Percentiles rank a stretch among this genome's conserved stretches.
These are phyloP conservation scores for Leptodermis oblonga DNA, from an alignment of 257 asterid species.

Conservation along the genomic window DNA sequence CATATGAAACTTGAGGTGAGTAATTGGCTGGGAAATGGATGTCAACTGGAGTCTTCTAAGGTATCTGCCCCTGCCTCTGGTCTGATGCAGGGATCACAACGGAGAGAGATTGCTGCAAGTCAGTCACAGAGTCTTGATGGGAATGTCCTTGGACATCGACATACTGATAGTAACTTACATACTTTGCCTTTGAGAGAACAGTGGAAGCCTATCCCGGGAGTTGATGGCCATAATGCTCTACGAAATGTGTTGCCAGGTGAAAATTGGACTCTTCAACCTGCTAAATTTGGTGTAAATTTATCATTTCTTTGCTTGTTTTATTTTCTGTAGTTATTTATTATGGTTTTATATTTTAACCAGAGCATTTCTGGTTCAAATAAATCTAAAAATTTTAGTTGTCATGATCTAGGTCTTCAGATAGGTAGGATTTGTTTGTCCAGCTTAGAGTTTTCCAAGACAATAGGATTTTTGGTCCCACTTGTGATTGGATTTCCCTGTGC, in stretches of 20 bases:
- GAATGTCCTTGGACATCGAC: constrained; percentile 41
- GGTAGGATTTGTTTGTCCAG: background rate
- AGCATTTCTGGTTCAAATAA: background rate
- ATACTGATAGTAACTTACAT: constrained; percentile 43
- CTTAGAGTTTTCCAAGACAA: constrained; percentile 11
- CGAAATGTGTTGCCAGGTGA: constrained; percentile 43
- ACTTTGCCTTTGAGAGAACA: constrained; percentile 54
- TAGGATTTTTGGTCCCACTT: background rate
- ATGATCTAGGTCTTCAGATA: constrained; percentile 3
- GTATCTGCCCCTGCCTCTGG: constrained; percentile 36
- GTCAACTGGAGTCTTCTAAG: constrained; percentile 36
- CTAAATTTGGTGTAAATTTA: background rate
- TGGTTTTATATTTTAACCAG: constrained; percentile 6
- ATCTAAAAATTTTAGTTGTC: background rate
- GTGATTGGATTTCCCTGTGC: constrained; percentile 13
- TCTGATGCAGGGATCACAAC: constrained; percentile 40
- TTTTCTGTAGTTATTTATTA: background rate
- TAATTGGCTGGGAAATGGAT: constrained; percentile 48
- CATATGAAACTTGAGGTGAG: constrained; percentile 46
- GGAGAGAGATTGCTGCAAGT: constrained; percentile 43
- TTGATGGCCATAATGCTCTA: constrained; percentile 46
- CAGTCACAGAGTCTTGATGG: constrained; percentile 43
- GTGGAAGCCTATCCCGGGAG: constrained; percentile 71
- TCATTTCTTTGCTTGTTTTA: background rate
- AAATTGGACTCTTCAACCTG: background rate